Percentiles rank a stretch among this genome's conserved stretches.
Conservation (phyloP, 257 asterid genomes). For the Capsicum chinense region DNA sequence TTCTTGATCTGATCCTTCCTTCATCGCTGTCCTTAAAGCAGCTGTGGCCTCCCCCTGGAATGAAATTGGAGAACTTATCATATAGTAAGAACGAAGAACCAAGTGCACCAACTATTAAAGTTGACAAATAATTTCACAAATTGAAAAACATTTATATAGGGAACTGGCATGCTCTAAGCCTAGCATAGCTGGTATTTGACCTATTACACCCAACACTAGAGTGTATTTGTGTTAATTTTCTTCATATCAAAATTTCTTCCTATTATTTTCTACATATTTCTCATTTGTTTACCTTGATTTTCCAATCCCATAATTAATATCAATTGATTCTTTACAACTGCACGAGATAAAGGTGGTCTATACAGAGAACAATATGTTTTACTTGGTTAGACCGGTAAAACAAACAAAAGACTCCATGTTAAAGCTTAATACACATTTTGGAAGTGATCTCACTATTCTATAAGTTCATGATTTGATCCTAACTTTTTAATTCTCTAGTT, state of each 20-base stretch:
- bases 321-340: constrained; percentile 1
- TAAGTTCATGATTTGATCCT: neutral
- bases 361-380: neutral
- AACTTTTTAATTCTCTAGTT: constrained; percentile 17
- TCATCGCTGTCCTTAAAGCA: constrained; percentile 92
- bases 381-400: constrained; percentile 7
- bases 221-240: neutral
- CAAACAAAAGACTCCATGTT: neutral
- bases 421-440: neutral
- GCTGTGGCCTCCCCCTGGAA: constrained; percentile 96
- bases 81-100: neutral
- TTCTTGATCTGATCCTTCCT: constrained; percentile 75
- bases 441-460: neutral
- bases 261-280: neutral
- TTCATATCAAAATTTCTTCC: neutral
- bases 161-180: constrained; percentile 10
- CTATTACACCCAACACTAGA: neutral
- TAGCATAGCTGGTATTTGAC: neutral
- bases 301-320: neutral
- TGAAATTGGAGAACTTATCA: neutral
- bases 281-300: neutral
- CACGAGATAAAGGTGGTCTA: constrained; percentile 17
- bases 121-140: neutral
- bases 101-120: neutral
- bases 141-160: neutral